These are phyloP conservation scores for Sugiyamaella qingdaonensis DNA, from an alignment of 805 yeast genomes.

Conservation along the genomic window DNA sequence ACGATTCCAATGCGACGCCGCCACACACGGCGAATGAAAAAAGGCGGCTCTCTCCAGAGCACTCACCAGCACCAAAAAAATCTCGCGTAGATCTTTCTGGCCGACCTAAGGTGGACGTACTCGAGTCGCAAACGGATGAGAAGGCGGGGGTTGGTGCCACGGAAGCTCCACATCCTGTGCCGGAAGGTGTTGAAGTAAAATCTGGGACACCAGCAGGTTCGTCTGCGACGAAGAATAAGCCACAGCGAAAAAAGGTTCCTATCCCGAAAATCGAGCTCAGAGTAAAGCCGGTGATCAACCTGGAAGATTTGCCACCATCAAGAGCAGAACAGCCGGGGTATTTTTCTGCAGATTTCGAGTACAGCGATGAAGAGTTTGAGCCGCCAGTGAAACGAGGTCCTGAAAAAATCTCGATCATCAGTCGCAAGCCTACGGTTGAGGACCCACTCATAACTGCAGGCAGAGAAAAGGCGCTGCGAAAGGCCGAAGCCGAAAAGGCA, in stretches of 20 bases:
- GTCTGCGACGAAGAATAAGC: background rate
- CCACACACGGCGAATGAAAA: background rate
- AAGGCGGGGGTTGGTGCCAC: background rate
- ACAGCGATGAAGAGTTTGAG: constrained; percentile 28
- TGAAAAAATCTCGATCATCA: background rate
- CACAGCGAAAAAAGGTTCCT: constrained; percentile 13
- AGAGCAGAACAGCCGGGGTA: constrained; percentile 32
- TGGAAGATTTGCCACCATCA: constrained; percentile 25
- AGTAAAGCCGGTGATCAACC: constrained; percentile 20
- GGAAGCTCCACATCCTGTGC: background rate
- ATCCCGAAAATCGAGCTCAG: constrained; percentile 15
- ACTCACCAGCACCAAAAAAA: background rate
- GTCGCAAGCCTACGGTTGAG: background rate
- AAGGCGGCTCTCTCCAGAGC: background rate
- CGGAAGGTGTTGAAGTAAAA: background rate
- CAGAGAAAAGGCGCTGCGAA: background rate
- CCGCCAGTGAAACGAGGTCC: background rate
- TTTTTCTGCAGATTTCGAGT: constrained; percentile 33
- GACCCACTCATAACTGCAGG: background rate
- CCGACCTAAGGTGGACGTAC: background rate
- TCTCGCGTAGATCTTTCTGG: background rate
- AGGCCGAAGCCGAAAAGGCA: constrained; percentile 1
- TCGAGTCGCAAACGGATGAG: no score
- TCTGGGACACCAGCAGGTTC: background rate
- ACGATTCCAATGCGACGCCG: background rate